These are phyloP conservation scores for Fusarium humuli DNA, from an alignment of 2,329 filamentous ascomycete species.

Conservation along the genomic window DNA sequence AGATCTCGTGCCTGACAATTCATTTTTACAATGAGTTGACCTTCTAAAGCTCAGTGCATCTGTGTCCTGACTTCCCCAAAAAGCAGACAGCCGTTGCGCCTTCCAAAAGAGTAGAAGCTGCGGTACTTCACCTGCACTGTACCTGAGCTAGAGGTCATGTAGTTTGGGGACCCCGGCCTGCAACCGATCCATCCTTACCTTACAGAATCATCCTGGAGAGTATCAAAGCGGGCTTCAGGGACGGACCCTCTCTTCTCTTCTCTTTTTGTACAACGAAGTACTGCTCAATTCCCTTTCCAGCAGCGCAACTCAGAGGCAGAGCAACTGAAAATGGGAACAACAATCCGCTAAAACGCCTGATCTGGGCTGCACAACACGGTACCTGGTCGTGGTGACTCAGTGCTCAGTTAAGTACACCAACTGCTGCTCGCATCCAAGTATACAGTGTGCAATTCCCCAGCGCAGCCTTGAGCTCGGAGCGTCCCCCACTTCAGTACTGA, in stretches of 20 bases:
- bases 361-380: constrained; percentile 1
- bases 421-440: constrained; percentile 31
- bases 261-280: background rate
- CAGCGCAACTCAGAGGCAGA: constrained; percentile 8
- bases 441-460: constrained; percentile 42
- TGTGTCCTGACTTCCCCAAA: background rate
- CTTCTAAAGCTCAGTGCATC: background rate
- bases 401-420: constrained; percentile 17
- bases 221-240: constrained; percentile 33
- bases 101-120: background rate
- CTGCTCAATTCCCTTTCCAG: constrained; percentile 22
- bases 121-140: constrained; percentile 22
- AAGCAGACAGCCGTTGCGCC: background rate
- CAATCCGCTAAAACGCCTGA: constrained; percentile 6
- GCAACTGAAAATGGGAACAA: constrained; percentile 19
- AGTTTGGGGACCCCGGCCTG: constrained; percentile 12
- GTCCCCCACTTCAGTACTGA: constrained; percentile 23
- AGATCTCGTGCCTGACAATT: background rate
- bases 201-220: constrained; percentile 25
- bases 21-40: background rate
- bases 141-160: constrained; percentile 15
- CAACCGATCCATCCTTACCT: constrained; percentile 1
- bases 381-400: background rate
- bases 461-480: constrained; percentile 46
- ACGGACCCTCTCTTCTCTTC: constrained; percentile 16